Evolutionary conservation across 768 basidiomycete species (phyloP).

Genomic region (Trametes coccinea): DNA sequence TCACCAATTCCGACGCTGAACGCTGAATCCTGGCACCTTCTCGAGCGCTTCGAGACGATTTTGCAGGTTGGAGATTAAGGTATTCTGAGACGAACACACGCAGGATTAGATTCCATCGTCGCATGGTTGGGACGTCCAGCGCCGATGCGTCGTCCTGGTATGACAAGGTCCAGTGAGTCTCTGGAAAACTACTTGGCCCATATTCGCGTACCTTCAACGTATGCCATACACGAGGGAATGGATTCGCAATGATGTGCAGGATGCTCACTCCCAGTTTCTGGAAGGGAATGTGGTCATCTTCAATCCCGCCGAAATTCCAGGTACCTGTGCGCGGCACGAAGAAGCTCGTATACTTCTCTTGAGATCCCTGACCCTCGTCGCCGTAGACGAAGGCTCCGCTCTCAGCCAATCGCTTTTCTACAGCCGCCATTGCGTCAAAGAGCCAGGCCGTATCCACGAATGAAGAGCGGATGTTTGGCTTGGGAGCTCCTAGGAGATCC

Average conservation of each 20-base stretch:
- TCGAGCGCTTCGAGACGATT: not conserved
- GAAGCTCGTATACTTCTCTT: constrained; percentile 61
- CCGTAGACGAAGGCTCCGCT: constrained; percentile 60
- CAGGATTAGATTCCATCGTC: constrained; percentile 86
- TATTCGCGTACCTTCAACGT: constrained; percentile 56
- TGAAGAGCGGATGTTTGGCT: constrained; percentile 77
- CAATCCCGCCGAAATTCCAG: constrained; percentile 59
- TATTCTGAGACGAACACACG: constrained; percentile 92
- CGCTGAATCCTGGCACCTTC: constrained; percentile 1
- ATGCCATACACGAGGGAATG: constrained; percentile 93
- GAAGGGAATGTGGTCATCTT: constrained; percentile 95
- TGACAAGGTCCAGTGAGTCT: not conserved
- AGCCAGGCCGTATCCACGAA: constrained; percentile 92
- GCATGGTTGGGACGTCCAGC: constrained; percentile 81
- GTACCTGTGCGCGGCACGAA: constrained; percentile 53
- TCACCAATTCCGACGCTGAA: constrained; percentile 28
- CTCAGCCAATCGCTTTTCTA: constrained; percentile 70
- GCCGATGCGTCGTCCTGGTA: constrained; percentile 85
- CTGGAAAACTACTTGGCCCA: not conserved
- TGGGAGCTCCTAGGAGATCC: constrained; percentile 82
- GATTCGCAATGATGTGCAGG: constrained; percentile 85
- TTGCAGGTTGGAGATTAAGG: constrained; percentile 61
- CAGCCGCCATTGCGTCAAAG: constrained; percentile 71
- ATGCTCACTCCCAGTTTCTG: constrained; percentile 78
- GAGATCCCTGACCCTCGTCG: constrained; percentile 39